Conservation (phyloP, 2,329 filamentous ascomycete species). For the Fusarium nurragi region DNA sequence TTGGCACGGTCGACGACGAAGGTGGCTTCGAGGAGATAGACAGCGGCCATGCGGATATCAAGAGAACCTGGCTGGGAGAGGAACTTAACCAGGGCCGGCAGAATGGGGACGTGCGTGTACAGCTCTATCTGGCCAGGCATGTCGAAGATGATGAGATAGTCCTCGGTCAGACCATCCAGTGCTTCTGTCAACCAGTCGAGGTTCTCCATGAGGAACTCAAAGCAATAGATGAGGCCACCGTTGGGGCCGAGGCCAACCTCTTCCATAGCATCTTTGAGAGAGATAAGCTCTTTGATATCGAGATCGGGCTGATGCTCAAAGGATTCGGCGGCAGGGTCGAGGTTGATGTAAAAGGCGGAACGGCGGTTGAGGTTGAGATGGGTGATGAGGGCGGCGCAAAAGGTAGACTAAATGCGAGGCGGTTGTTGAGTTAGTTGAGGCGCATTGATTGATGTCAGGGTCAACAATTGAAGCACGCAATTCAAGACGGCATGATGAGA, state of each 20-base stretch:
- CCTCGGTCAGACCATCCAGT: slow-evolving; percentile 86
- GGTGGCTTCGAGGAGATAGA: slow-evolving; percentile 93
- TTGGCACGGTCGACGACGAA: slow-evolving; percentile 96
- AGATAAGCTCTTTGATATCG: slow-evolving; percentile 95
- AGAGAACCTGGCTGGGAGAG: slow-evolving; percentile 81
- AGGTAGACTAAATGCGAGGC: slow-evolving; percentile 73
- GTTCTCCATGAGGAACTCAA: slow-evolving; percentile 94
- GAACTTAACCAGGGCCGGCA: slow-evolving; percentile 84
- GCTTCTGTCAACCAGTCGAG: slow-evolving; percentile 89
- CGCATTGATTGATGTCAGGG: slow-evolving; percentile 8
- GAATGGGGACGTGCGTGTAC: slow-evolving; percentile 94
- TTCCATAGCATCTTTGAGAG: slow-evolving; percentile 95
- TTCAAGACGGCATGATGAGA: slow-evolving; percentile 22
- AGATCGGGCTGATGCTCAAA: slow-evolving; percentile 93
- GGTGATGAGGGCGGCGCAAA: slow-evolving; percentile 92
- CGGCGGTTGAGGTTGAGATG: slow-evolving; percentile 89
- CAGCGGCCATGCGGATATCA: slow-evolving; percentile 90
- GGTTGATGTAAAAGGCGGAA: slow-evolving; percentile 98
- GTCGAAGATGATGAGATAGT: slow-evolving; percentile 97
- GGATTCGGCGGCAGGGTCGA: slow-evolving; percentile 93
- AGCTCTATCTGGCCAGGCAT: slow-evolving; percentile 99
- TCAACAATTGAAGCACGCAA: slow-evolving; percentile 30
- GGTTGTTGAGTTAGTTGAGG: slow-evolving; percentile 19
- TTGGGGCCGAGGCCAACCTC: slow-evolving; percentile 91
- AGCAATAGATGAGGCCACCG: slow-evolving; percentile 93